phyloP scores from a whole-genome alignment of 2,329 filamentous ascomycete species.

The Calonectria hongkongensis region DNA sequence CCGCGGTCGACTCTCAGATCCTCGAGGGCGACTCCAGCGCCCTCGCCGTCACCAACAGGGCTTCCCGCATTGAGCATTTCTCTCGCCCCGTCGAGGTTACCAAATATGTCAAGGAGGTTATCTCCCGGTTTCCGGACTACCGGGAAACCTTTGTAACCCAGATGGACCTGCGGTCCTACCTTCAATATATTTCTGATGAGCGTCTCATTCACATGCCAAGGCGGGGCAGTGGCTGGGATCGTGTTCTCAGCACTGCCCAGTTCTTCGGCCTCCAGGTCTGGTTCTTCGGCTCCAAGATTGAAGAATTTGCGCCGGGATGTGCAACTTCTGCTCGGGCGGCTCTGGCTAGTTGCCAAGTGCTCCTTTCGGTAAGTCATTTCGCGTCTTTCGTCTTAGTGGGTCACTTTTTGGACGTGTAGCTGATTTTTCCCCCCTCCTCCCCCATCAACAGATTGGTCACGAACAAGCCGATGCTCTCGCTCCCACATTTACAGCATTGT shows the following conservation, averaged over 20 bases:
- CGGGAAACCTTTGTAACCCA: slow-evolving; percentile 47
- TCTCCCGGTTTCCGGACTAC: slow-evolving; percentile 48
- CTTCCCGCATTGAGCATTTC: slow-evolving; percentile 30
- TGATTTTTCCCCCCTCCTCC: not conserved
- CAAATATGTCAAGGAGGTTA: slow-evolving; percentile 43
- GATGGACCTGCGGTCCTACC: slow-evolving; percentile 54
- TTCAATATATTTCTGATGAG: slow-evolving; percentile 62
- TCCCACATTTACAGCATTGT: slow-evolving; percentile 62
- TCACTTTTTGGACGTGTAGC: not conserved
- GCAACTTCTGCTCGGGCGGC: slow-evolving; percentile 55
- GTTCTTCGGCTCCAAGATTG: slow-evolving; percentile 59
- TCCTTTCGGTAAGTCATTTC: slow-evolving; percentile 60
- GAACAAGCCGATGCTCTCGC: slow-evolving; percentile 61
- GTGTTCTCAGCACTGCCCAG: slow-evolving; percentile 62
- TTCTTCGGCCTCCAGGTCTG: slow-evolving; percentile 64
- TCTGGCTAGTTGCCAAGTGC: slow-evolving; percentile 61
- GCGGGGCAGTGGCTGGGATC: slow-evolving; percentile 64
- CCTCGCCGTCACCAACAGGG: slow-evolving; percentile 32
- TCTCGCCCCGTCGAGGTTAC: slow-evolving; percentile 44
- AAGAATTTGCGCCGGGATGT: slow-evolving; percentile 49
- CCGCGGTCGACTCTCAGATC: slow-evolving; percentile 17
- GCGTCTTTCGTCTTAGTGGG: not conserved
- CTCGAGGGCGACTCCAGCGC: slow-evolving; percentile 3
- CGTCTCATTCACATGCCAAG: slow-evolving; percentile 64
- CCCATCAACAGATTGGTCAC: slow-evolving; percentile 60